A percentile compares a stretch with the other conserved stretches of the same genome.
phyloP scores from a whole-genome alignment of 164 flowering plant species.

The Macadamia integrifolia region DNA sequence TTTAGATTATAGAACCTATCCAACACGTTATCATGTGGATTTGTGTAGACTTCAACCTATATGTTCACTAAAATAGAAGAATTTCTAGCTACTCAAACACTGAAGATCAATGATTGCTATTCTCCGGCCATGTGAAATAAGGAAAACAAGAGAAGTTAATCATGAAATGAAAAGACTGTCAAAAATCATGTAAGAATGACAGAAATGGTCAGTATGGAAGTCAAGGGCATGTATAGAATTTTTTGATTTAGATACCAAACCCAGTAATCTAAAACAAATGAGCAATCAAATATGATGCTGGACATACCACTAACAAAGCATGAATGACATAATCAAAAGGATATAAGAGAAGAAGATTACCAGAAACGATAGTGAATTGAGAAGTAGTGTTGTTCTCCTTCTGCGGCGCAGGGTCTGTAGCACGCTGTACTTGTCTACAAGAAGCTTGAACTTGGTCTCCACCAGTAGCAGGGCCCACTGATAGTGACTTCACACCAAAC shows the following conservation, averaged over 20 bases:
- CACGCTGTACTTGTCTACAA: conserved; percentile 8
- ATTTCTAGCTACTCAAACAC: not conserved
- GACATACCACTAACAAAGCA: not conserved
- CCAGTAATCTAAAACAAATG: not conserved
- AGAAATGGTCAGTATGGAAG: not conserved
- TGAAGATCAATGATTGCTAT: not conserved
- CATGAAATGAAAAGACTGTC: not conserved
- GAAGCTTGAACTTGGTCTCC: conserved; percentile 21
- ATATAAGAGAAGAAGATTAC: conserved; percentile 17
- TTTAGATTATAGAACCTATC: too few relatives aligned
- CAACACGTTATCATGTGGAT: not conserved
- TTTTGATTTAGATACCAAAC: not conserved
- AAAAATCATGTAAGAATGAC: not conserved
- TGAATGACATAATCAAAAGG: not conserved
- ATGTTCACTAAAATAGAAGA: not conserved
- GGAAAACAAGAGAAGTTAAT: not conserved
- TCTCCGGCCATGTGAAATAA: not conserved
- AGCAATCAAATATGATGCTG: not conserved
- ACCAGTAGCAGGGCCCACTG: conserved; percentile 12
- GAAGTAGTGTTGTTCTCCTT: conserved; percentile 14
- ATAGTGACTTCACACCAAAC: conserved; percentile 21
- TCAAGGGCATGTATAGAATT: not conserved
- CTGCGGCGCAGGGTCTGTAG: conserved; percentile 14
- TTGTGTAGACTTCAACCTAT: not conserved
- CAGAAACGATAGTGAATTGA: conserved; percentile 37